phyloP scores from a whole-genome alignment of 345 rosid species.

The Dovyalis caffra region DNA sequence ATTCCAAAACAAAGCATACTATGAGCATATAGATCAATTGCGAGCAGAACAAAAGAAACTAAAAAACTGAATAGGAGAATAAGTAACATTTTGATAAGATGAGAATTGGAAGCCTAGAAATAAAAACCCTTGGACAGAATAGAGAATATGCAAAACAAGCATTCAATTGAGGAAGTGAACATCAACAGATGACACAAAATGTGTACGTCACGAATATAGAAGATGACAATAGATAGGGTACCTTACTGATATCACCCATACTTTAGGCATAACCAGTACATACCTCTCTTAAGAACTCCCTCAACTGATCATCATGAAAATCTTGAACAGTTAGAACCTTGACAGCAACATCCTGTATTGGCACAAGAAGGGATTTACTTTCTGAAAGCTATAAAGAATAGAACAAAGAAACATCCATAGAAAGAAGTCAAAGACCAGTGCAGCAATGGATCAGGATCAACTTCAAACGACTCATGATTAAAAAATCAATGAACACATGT shows the following conservation, averaged over 20 bases:
- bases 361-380: slow-evolving; percentile 4
- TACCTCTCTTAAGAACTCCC: slow-evolving; percentile 93
- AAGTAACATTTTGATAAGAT: not conserved
- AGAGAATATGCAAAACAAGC: too few species aligned
- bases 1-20: not conserved
- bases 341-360: slow-evolving; percentile 88
- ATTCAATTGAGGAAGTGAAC: not conserved
- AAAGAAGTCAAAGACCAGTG: not conserved
- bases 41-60: not conserved
- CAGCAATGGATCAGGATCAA: not conserved
- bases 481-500: too few species aligned
- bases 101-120: too few species aligned
- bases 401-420: not conserved
- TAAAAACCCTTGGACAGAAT: too few species aligned
- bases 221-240: not conserved
- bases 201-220: not conserved
- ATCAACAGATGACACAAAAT: not conserved
- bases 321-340: slow-evolving; percentile 86
- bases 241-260: not conserved
- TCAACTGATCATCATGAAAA: slow-evolving; percentile 82
- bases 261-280: not conserved
- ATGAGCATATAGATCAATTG: not conserved
- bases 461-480: not conserved
- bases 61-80: not conserved
- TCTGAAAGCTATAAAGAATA: slow-evolving; percentile 1